Evolutionary conservation across 1,284 basidiomycete genomes (phyloP).

Genomic region (Pterulicium gracile): DNA sequence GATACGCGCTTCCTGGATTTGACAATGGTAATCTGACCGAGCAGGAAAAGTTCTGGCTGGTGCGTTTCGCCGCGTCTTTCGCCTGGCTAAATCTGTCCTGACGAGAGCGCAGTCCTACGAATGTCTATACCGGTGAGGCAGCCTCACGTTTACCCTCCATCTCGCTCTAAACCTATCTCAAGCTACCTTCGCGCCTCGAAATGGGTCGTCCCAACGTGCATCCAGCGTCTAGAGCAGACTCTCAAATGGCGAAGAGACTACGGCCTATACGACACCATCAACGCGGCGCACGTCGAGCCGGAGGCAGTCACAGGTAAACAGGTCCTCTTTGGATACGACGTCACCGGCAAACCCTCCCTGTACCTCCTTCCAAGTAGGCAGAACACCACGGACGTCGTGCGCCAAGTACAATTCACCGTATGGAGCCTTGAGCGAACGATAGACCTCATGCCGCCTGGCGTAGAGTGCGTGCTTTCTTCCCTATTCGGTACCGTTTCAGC

Average conservation of each 20-base stretch:
- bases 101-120: slow-evolving; percentile 19
- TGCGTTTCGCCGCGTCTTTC: background rate
- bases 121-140: background rate
- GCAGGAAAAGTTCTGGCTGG: slow-evolving; percentile 65
- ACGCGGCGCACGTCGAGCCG: slow-evolving; percentile 50
- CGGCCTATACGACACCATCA: slow-evolving; percentile 51
- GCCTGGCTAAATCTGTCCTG: slow-evolving; percentile 52
- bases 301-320: slow-evolving; percentile 71
- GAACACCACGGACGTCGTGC: slow-evolving; percentile 66
- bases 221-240: slow-evolving; percentile 55
- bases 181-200: slow-evolving; percentile 66
- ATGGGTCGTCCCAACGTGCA: slow-evolving; percentile 42
- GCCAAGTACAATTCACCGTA: slow-evolving; percentile 69
- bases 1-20: slow-evolving; percentile 39
- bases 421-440: slow-evolving; percentile 66
- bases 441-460: slow-evolving; percentile 65
- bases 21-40: slow-evolving; percentile 43
- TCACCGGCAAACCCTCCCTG: slow-evolving; percentile 50
- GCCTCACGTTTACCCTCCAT: background rate
- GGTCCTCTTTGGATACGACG: slow-evolving; percentile 70
- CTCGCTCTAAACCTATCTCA: background rate
- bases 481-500: background rate
- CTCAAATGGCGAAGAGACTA: slow-evolving; percentile 68
- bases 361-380: slow-evolving; percentile 79
- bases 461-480: slow-evolving; percentile 43